Base-by-base conservation (phyloP, 441 rosid genomes). In the Bocquillonia castaneifolia region DNA sequence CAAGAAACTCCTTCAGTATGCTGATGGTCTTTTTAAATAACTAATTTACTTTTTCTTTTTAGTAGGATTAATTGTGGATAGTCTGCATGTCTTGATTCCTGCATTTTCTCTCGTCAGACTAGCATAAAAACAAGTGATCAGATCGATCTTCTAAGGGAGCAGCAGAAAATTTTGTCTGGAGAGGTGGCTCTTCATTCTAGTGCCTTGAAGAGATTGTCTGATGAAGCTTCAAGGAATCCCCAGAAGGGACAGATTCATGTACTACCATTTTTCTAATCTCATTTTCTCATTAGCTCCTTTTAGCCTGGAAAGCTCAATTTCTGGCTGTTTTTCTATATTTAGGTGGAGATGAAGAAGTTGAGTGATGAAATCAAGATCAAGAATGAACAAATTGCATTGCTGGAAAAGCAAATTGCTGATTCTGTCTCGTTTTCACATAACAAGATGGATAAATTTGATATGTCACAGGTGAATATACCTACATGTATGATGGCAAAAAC, bases 61-160 rank as follows among this genome's bases (percentile, higher is more conserved):
- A 18, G 32, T 39, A 44, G 48, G 4, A 59, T 66, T 32, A 10
- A 22, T 68, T 12, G 6, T 51, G 59, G 45, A 60, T 45, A 23
- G 42, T 45, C 59, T 40, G 36, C 23, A 10, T 55, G 20, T 62
- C 68, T 71, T 32, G 71, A 50, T 40, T 73, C 55, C 23, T 32
- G 12, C 40, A 36, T 50, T 69, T 53, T 26, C 69, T 72, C 80
- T 64, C 68, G 79, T 72, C 84, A 91, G 97, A 78, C 87, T 64
- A 86, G 87, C 83, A 77, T 82, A 68, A 84, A 83, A 84, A 85
- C 90, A 72, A 78, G 85, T 59, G 93, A 91, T 76, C 90, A 88
- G 77, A 79, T 91, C 64, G 96, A 90, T 72, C 89, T 90, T 71
- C 82, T 91, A 76, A 84, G 90, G 86, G 96, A 91, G 76, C 97